Base-by-base conservation (phyloP, 495 filamentous ascomycete genomes). In the Darksidea phi region DNA sequence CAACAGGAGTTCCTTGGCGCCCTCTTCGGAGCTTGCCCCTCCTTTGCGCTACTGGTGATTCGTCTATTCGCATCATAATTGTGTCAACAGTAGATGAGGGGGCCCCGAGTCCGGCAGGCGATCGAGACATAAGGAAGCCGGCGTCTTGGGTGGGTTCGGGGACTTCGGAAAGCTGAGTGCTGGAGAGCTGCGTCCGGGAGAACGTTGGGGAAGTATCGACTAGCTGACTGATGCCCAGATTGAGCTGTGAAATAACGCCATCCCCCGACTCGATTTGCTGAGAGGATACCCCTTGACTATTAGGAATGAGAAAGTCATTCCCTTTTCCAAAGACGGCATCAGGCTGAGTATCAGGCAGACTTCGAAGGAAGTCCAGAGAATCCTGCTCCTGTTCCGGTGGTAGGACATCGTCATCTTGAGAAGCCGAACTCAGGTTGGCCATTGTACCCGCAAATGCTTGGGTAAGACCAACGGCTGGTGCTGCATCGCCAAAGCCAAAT, bases 391-490 rank as follows among this genome's bases (percentile, higher is more conserved):
- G 64, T 26, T 75, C 67, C 2, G 54, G 28, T 32, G 67, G 57
- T 68, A 52, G 66, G 70, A 28, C 67, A 41, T 70, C 17, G 55
- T 25, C 48, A 54, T 51, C n/a, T 49, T 69, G 54, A 43, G 70
- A 51, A 26, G 54, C 67, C 5, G 67, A 63, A 24, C 77, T 66
- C 45, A 82, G 84, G 32, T 88, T 83, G 48, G 86, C 88, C 82
- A 97, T 86, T 1, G 92, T 97, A 24, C 89, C 90, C n/a, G 88
- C 87, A 71, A 96, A 97, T 52, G 90, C 89, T 71, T 97, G 92
- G 4, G 91, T 96, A 49, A 96, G 78, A 42, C 91, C 89, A 56
- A 95, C n/a, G 8, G 67, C 48, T n/a, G 57, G 15, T 28, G 23
- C 56, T 10, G 25, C 41, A 8, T 66, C 59, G 7, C 55, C 53